Evolutionary conservation across 2,329 filamentous ascomycete species (phyloP), one percentile per base, ranked within the genome.

Genomic region (Fusarium succisae): DNA sequence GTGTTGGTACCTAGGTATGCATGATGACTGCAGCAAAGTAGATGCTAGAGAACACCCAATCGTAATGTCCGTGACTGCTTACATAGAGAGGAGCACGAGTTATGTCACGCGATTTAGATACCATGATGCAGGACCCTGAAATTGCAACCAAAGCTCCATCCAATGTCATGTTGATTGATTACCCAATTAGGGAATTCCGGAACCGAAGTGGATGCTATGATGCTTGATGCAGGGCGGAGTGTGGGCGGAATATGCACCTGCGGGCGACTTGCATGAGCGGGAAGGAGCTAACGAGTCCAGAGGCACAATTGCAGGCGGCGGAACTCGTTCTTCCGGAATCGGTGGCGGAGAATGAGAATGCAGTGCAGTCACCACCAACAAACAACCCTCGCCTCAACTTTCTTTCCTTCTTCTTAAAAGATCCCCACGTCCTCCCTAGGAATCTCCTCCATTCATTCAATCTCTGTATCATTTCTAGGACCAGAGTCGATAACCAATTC

Each of bases 131-230:
- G 60, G 68, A 69, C 58, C 67, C 63, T 69, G 60, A 63, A 63
- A 65, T 41, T 54, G 61, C 44, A 37, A 32, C 59, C 38, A 20
- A 28, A 41, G 44, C 24, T 30, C 62, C 22, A 39, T 48, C 66
- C 39, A 70, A 54, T 63, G 53, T 43, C 45, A 60, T 66, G n/a
- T 63, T 63, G 57, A 66, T 65, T 60, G 38, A 72, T 68, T 79
- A 37, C 78, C 69, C 47, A 45, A 74, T 80, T 79, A 66, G 78
- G 78, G 70, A 80, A 78, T 73, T 80, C 78, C 78, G 78, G 70
- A 62, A 62, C 58, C 44, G 48, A 53, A 65, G 67, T 70, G 72
- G 72, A 68, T 55, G 35, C 51, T 38, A 45, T 66, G 65, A 61
- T 64, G 57, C 43, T 39, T 59, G 69, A 71, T 78, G 76, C 77